Evolutionary conservation across 1,284 basidiomycete genomes (phyloP), one percentile per base, ranked within the genome.

Genomic region (Moesziomyces parantarcticus): DNA sequence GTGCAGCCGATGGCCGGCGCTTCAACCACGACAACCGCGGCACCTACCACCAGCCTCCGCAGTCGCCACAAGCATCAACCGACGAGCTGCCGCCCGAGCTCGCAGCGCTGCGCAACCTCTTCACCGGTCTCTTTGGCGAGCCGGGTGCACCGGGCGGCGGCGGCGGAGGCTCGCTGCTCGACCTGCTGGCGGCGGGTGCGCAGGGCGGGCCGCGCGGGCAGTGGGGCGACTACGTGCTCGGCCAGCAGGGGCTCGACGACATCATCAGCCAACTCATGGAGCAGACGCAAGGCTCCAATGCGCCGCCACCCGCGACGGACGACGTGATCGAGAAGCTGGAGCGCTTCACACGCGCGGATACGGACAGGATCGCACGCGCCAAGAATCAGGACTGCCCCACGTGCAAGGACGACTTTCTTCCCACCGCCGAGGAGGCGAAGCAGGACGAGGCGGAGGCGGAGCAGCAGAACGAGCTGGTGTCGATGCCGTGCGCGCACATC

Each of bases 221-320:
- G 22, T 65, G 66, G 58, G 77, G 77, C 22, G 79, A 79, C 56
- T 81, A 78, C 40, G 79, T 77, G 14, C 32, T 76, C 10, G 76
- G 75, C 3, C 74, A 79, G 43, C 71, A 76, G 32, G 78, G 76
- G 1, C 45, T 81, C 22, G 79, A 81, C 54, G 73, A 79, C 47
- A 78, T 81, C 40, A 78, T 81, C 58, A 60, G 60, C n/a, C 75
- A 79, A 48, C 53, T 81, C 22, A 79, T 81, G 77, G 77, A 81
- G 47, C 79, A 81, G 57, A 75, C 79, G 16, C 66, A 74, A 23
- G 69, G 75, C 6, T 63, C 57, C 7, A 74, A 57, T 18, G 77
- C 73, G 22, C 77, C 79, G 0, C 78, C 77, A 1, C 76, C 76
- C 8, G 79, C 79, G 2, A 49, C 50, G 0, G 76, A 81, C 9